A percentile compares a stretch with the other conserved stretches of the same genome.
Conservation (phyloP, 2,329 filamentous ascomycete species). For the Myriosclerotinia duriaeana region DNA sequence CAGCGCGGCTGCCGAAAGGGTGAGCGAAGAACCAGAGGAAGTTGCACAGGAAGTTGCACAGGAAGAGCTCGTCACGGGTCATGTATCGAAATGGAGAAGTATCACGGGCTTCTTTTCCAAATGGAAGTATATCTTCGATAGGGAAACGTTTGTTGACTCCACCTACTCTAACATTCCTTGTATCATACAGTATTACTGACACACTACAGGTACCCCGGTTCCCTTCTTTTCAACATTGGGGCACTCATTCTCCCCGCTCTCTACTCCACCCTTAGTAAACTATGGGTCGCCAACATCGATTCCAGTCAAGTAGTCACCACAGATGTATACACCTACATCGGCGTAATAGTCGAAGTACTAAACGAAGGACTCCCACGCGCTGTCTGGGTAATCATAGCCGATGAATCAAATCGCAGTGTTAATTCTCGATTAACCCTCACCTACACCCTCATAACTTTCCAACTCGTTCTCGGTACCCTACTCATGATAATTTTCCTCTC, state of each 20-base stretch:
- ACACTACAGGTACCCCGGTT: constrained; percentile 51
- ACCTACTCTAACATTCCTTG: neutral
- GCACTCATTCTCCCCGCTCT: constrained; percentile 66
- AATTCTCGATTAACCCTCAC: constrained; percentile 56
- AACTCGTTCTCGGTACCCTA: constrained; percentile 55
- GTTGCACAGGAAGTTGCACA: neutral
- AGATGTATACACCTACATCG: constrained; percentile 69
- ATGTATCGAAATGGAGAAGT: neutral
- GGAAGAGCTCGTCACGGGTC: neutral
- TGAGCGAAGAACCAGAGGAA: neutral
- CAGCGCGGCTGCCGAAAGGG: neutral
- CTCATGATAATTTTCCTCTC: constrained; percentile 60
- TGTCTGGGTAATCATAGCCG: constrained; percentile 67
- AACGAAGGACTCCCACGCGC: constrained; percentile 72
- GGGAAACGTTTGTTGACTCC: neutral
- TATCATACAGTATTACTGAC: neutral
- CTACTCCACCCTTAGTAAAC: constrained; percentile 65
- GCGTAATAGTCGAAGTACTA: constrained; percentile 63
- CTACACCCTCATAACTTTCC: constrained; percentile 62
- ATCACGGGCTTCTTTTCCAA: neutral
- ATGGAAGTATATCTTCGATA: neutral
- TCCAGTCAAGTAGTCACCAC: constrained; percentile 61
- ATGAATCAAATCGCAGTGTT: constrained; percentile 54
- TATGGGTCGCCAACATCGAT: constrained; percentile 71
- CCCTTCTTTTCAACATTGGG: constrained; percentile 60